These are phyloP conservation scores for Xylaria digitata DNA, from an alignment of 2,329 filamentous ascomycete species.

Conservation along the genomic window DNA sequence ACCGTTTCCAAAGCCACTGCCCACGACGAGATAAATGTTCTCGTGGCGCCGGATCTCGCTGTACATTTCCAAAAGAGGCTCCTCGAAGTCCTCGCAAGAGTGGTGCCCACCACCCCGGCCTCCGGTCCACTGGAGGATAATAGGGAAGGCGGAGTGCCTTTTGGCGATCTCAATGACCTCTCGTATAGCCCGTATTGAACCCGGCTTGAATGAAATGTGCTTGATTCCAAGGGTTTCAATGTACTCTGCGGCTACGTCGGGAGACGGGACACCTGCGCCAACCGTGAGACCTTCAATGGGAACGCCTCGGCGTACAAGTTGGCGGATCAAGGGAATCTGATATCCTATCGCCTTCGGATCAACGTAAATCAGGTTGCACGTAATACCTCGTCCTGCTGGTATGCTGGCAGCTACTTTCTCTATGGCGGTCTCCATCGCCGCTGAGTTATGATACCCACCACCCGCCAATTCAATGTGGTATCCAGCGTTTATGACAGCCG, in stretches of 20 bases:
- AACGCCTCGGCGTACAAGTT: conserved; percentile 83
- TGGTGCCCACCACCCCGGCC: conserved; percentile 94
- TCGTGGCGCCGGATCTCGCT: conserved; percentile 83
- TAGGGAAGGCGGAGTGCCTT: conserved; percentile 87
- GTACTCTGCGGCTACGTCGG: conserved; percentile 92
- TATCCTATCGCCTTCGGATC: conserved; percentile 89
- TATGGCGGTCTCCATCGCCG: conserved; percentile 85
- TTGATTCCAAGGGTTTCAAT: conserved; percentile 92
- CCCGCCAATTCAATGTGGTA: conserved; percentile 92
- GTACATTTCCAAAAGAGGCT: conserved; percentile 91
- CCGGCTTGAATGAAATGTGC: conserved; percentile 94
- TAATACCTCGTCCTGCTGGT: conserved; percentile 86
- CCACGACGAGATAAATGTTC: conserved; percentile 89
- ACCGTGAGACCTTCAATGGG: conserved; percentile 93
- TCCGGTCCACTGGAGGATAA: conserved; percentile 94
- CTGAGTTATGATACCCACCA: conserved; percentile 87
- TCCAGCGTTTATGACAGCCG: conserved; percentile 90
- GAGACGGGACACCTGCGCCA: conserved; percentile 91
- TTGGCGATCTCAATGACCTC: conserved; percentile 91
- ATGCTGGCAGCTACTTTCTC: conserved; percentile 86
- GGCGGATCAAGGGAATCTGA: conserved; percentile 87
- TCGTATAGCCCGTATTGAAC: conserved; percentile 87
- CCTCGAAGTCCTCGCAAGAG: conserved; percentile 94
- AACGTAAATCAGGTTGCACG: conserved; percentile 90
- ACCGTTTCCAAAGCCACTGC: conserved; percentile 89